Evolutionary conservation across 768 basidiomycete genomes (phyloP).

Genomic region (Pulveroboletus sp.): DNA sequence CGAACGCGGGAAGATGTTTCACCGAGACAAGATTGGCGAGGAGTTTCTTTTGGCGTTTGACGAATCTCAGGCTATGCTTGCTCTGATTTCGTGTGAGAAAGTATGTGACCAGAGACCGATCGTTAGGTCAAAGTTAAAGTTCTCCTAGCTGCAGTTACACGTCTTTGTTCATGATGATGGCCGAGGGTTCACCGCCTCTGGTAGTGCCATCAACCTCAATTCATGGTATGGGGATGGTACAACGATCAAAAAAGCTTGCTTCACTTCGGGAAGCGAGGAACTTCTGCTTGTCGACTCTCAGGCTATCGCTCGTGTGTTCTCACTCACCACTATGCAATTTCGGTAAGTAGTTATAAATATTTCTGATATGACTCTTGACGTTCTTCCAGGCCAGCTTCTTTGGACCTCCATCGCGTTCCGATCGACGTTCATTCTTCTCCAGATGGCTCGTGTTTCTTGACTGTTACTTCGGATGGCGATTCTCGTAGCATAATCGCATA

Average conservation of each 20-base stretch:
- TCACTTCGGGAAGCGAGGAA: constrained; percentile 53
- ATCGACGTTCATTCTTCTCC: constrained; percentile 42
- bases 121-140: not conserved
- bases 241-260: constrained; percentile 38
- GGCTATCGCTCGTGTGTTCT: constrained; percentile 47
- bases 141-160: constrained; percentile 37
- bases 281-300: constrained; percentile 47
- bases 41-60: constrained; percentile 48
- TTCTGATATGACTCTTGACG: not conserved
- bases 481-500: constrained; percentile 35
- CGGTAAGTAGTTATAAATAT: constrained; percentile 35
- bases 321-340: constrained; percentile 52
- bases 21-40: constrained; percentile 46
- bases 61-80: constrained; percentile 48
- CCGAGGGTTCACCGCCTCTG: constrained; percentile 42
- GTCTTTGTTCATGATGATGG: constrained; percentile 49
- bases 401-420: constrained; percentile 38
- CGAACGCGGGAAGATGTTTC: constrained; percentile 33
- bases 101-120: constrained; percentile 20
- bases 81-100: constrained; percentile 42
- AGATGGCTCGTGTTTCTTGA: constrained; percentile 53
- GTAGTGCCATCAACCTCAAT: constrained; percentile 40
- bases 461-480: constrained; percentile 23
- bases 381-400: constrained; percentile 40
- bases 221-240: constrained; percentile 44